Conservation (phyloP, 2,329 filamentous ascomycete genomes). For the Paraphoma sp. region DNA sequence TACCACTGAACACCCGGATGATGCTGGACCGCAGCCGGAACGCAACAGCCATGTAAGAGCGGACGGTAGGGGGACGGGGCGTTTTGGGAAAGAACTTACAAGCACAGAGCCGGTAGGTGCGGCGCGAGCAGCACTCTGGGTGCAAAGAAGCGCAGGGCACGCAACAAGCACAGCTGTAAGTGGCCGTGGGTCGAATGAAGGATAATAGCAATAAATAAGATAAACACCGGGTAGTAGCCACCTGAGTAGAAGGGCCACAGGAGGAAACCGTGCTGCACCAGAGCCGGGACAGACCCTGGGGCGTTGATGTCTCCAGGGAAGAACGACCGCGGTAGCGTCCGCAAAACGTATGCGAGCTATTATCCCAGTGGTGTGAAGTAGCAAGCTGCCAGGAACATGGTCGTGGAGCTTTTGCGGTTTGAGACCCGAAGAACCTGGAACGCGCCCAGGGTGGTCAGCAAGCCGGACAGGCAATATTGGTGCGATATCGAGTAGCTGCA, state of each 20-base stretch:
- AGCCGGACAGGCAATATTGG: conserved; percentile 37
- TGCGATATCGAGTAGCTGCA: conserved; percentile 29
- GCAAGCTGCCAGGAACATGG: conserved; percentile 44
- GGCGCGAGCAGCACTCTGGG: conserved; percentile 36
- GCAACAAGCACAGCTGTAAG: conserved; percentile 26
- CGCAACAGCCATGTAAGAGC: conserved; percentile 36
- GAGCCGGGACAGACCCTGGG: conserved; percentile 29
- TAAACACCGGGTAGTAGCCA: conserved; percentile 34
- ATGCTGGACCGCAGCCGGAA: conserved; percentile 42
- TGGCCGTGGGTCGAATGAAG: conserved; percentile 30
- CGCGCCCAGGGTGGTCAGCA: conserved; percentile 28
- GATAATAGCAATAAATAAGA: conserved; percentile 41
- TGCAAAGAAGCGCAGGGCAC: conserved; percentile 33
- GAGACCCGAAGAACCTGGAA: conserved; percentile 40
- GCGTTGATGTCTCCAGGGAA: conserved; percentile 23
- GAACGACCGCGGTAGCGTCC: conserved; percentile 24
- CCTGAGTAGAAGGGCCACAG: conserved; percentile 30
- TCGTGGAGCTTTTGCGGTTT: conserved; percentile 46
- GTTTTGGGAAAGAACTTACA: conserved; percentile 36
- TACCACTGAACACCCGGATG: conserved; percentile 40
- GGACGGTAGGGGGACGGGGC: conserved; percentile 20
- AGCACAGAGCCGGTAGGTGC: conserved; percentile 34
- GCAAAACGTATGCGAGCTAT: conserved; percentile 27
- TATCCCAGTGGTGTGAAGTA: conserved; percentile 27
- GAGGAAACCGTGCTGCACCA: conserved; percentile 35